Conservation (phyloP, 805 yeast species). For the Ogataea corticis region DNA sequence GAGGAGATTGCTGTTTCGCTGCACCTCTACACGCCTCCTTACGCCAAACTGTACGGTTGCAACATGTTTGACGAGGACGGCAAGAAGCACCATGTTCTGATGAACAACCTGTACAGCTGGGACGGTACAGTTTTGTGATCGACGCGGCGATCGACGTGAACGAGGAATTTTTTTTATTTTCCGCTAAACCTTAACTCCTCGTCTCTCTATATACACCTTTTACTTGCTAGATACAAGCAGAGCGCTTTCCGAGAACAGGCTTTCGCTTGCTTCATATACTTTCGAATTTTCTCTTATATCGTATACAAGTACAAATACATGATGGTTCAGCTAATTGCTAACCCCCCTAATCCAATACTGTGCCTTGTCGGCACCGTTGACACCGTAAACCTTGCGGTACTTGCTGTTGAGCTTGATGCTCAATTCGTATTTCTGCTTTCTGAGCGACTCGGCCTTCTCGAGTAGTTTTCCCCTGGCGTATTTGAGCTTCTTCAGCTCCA, state of each 20-base stretch:
- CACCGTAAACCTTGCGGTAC: slow-evolving; percentile 31
- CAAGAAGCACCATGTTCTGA: slow-evolving; percentile 52
- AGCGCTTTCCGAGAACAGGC: no score
- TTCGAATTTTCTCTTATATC: neutral
- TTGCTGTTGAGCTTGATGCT: slow-evolving; percentile 31
- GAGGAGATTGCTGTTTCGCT: slow-evolving; percentile 55
- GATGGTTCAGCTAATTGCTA: slow-evolving; percentile 31
- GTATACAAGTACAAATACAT: slow-evolving; percentile 1
- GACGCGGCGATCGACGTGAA: no score
- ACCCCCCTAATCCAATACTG: slow-evolving; percentile 59
- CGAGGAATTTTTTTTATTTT: no score
- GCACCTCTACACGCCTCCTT: slow-evolving; percentile 77
- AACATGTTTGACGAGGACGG: slow-evolving; percentile 51
- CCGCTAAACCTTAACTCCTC: neutral
- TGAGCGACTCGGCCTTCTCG: slow-evolving; percentile 28
- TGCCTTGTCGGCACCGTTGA: slow-evolving; percentile 41
- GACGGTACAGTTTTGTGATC: slow-evolving; percentile 39
- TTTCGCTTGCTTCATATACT: no score
- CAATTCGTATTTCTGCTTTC: slow-evolving; percentile 33
- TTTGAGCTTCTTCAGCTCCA: slow-evolving; percentile 29
- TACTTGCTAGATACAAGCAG: neutral
- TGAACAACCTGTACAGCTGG: slow-evolving; percentile 63
- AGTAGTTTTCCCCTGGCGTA: slow-evolving; percentile 31
- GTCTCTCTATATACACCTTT: no score
- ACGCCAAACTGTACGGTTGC: slow-evolving; percentile 62